These are phyloP conservation scores for Inonotus obliquus DNA, from an alignment of 1,284 basidiomycete species.

Conservation along the genomic window DNA sequence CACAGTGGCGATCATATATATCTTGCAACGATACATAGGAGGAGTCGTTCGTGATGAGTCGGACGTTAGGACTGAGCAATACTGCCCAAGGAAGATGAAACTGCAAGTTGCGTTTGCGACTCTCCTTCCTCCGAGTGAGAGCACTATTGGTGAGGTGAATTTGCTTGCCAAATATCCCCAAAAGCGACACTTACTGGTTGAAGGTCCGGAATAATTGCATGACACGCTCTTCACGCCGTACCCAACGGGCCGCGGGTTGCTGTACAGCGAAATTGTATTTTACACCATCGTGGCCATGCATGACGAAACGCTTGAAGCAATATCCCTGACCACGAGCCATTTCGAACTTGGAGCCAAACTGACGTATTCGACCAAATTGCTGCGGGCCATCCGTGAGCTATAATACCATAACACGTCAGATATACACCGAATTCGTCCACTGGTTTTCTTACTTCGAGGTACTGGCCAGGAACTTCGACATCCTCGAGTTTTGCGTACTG, in stretches of 20 bases:
- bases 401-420: background rate
- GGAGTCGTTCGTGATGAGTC: slow-evolving; percentile 88
- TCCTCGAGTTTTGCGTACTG: slow-evolving; percentile 98
- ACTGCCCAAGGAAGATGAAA: slow-evolving; percentile 92
- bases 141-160: slow-evolving; percentile 46
- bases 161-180: background rate
- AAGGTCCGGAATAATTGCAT: slow-evolving; percentile 92
- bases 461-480: slow-evolving; percentile 98
- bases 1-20: slow-evolving; percentile 90
- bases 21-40: slow-evolving; percentile 92
- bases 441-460: slow-evolving; percentile 68
- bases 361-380: slow-evolving; percentile 88
- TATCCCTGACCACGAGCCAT: slow-evolving; percentile 82
- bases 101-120: slow-evolving; percentile 83
- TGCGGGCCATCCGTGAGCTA: slow-evolving; percentile 91
- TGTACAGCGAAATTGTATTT: slow-evolving; percentile 90
- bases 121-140: slow-evolving; percentile 86
- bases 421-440: background rate
- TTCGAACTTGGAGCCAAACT: slow-evolving; percentile 90
- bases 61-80: slow-evolving; percentile 80
- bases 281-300: slow-evolving; percentile 92
- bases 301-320: slow-evolving; percentile 87
- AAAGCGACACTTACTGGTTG: slow-evolving; percentile 64
- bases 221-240: slow-evolving; percentile 89
- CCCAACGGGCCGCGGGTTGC: slow-evolving; percentile 82